Evolutionary conservation across 2,329 filamentous ascomycete genomes (phyloP).

Genomic region (Talaromyces sp.): DNA sequence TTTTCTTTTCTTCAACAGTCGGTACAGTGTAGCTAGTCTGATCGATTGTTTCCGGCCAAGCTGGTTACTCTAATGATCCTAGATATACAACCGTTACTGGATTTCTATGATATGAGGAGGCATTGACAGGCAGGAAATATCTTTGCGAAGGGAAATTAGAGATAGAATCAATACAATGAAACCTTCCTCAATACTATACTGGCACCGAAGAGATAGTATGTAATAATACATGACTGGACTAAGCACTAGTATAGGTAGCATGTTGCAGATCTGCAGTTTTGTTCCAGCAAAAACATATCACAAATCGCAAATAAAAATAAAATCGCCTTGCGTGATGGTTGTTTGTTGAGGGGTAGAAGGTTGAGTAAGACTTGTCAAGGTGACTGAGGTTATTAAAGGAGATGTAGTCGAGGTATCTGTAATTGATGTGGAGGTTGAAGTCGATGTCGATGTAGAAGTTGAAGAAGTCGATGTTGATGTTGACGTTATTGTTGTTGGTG

Average conservation of each 20-base stretch:
- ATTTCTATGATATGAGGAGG: slow-evolving; percentile 4
- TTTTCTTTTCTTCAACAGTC: background rate
- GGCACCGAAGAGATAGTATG: background rate
- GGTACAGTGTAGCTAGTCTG: slow-evolving; percentile 3
- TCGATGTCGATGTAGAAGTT: background rate
- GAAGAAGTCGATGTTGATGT: slow-evolving; percentile 2
- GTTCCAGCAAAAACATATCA: background rate
- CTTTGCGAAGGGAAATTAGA: background rate
- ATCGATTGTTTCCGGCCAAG: slow-evolving; percentile 9
- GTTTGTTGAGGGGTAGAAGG: slow-evolving; percentile 4
- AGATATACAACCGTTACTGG: slow-evolving; percentile 3
- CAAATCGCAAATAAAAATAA: slow-evolving; percentile 16
- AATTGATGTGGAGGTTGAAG: background rate
- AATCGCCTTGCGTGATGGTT: slow-evolving; percentile 15
- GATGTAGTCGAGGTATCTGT: background rate
- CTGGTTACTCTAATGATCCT: slow-evolving; percentile 14
- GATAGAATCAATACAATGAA: slow-evolving; percentile 2
- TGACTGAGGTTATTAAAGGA: background rate
- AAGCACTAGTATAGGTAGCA: background rate
- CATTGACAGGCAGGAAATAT: background rate
- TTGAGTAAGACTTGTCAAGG: background rate
- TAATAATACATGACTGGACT: background rate
- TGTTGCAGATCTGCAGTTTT: background rate
- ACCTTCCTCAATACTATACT: background rate
- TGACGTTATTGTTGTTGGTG: background rate